phyloP scores from a whole-genome alignment of 805 yeast genomes.

The Candida argentea region DNA sequence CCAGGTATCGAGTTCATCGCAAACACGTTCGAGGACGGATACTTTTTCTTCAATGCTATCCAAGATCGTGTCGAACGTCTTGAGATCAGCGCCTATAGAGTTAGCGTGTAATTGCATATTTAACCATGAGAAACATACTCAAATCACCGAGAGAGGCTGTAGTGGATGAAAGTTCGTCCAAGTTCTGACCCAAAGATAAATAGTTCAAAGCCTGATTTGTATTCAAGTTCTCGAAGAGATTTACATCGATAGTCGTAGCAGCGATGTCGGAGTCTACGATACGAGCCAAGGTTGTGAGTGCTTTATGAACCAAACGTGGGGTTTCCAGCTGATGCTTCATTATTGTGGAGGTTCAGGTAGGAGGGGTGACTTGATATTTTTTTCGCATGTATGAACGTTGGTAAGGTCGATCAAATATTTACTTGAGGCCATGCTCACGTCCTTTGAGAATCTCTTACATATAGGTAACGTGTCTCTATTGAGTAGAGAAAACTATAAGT shows the following conservation, averaged over 20 bases:
- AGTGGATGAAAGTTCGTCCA: slow-evolving; percentile 35
- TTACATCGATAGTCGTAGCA: slow-evolving; percentile 34
- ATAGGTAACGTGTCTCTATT: neutral
- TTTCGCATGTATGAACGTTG: neutral
- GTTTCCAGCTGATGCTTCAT: slow-evolving; percentile 22
- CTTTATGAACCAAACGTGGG: slow-evolving; percentile 16
- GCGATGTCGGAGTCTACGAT: slow-evolving; percentile 32
- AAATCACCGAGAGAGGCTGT: slow-evolving; percentile 17
- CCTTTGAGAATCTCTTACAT: neutral
- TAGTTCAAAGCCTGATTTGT: slow-evolving; percentile 49
- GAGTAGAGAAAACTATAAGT: neutral
- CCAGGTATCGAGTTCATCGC: slow-evolving; percentile 54
- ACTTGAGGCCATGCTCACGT: neutral
- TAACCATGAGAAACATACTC: slow-evolving; percentile 9
- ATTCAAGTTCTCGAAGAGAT: slow-evolving; percentile 42
- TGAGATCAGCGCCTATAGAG: slow-evolving; percentile 13
- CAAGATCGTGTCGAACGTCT: slow-evolving; percentile 4
- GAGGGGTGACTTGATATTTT: neutral
- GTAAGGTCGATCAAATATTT: neutral
- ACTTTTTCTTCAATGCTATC: slow-evolving; percentile 25
- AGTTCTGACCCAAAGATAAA: slow-evolving; percentile 29
- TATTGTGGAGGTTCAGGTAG: neutral
- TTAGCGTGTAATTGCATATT: no score
- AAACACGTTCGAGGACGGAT: slow-evolving; percentile 33
- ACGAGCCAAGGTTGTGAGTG: slow-evolving; percentile 19